Conservation (phyloP, 2,329 filamentous ascomycete species). For the Cercospora nicotianae region DNA sequence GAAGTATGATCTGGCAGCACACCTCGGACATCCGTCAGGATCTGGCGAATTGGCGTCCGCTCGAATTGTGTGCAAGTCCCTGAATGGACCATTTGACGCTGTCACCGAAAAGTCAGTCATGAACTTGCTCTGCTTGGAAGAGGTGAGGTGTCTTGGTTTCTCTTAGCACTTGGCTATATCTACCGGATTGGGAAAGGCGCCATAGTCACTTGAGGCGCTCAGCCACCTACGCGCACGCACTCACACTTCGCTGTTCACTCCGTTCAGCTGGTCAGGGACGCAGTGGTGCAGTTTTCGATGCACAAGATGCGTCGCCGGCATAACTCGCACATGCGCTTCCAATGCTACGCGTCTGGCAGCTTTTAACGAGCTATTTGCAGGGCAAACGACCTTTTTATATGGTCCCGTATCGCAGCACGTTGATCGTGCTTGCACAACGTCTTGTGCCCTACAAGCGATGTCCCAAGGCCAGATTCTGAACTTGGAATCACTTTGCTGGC, state of each 20-base stretch:
- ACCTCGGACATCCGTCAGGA: background rate
- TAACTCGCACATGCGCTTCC: background rate
- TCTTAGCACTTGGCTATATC: conserved; percentile 18
- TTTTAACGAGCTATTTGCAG: background rate
- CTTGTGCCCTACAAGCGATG: background rate
- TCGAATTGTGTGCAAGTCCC: background rate
- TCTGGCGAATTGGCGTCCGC: conserved; percentile 1
- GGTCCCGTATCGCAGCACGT: background rate
- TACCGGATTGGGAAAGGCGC: conserved; percentile 28
- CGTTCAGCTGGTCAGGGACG: background rate
- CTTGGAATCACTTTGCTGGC: background rate
- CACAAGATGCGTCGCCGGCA: background rate
- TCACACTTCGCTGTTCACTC: background rate
- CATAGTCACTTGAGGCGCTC: conserved; percentile 36
- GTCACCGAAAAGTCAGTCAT: background rate
- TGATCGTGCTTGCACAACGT: background rate
- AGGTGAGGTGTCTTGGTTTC: conserved; percentile 14
- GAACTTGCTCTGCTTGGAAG: background rate
- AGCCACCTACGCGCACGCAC: conserved; percentile 33
- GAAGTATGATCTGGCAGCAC: background rate
- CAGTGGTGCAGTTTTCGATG: background rate
- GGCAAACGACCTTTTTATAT: background rate
- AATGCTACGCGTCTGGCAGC: background rate
- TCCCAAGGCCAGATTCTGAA: background rate
- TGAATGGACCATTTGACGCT: background rate